Evolutionary conservation across 2,329 filamentous ascomycete species (phyloP), one percentile per base, ranked within the genome.

Genomic region (Aspergillus viridinutans): DNA sequence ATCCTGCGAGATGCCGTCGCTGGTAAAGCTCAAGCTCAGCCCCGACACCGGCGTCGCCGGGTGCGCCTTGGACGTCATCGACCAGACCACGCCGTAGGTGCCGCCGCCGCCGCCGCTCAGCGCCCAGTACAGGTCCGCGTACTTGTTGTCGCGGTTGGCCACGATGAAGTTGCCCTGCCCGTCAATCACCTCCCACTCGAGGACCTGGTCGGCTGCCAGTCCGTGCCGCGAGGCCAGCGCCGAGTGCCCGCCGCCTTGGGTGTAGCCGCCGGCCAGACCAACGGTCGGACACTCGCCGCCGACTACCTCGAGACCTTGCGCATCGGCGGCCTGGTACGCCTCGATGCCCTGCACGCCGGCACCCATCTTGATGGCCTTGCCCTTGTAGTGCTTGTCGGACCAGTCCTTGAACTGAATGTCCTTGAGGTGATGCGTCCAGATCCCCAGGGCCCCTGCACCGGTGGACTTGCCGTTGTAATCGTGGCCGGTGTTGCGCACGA

Each of bases 121-220:
- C 1, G 85, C 85, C 84, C 84, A 88, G 72, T 83, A 87, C 0
- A 88, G 71, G 56, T 87, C 84, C 0, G 72, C 53, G 61, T 87
- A 82, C 26, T 59, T 20, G 40, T 79, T 58, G 0, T 64, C 65
- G 0, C 73, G 75, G 3, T 75, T 80, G 0, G 83, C 83, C 2
- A 69, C 78, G 1, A 85, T 59, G n/a, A 79, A 64, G 17, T 75
- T 57, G 2, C 84, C 83, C 17, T 68, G 65, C 0, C 77, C 80
- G 7, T 79, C 82, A n/a, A 88, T 76, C 1, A 85, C 81, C 57
- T 85, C 77, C 53, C 75, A 82, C 59, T 81, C 76, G 2, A 88
- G 73, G 0, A 81, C 77, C 51, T 88, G 80, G 60, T 88, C 85
- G 0, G 83, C 84, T 12, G 72, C 81, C 0, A 89, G 74, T 5